Conservation (phyloP, 345 rosid species). For the Eucalyptus microcorys region DNA sequence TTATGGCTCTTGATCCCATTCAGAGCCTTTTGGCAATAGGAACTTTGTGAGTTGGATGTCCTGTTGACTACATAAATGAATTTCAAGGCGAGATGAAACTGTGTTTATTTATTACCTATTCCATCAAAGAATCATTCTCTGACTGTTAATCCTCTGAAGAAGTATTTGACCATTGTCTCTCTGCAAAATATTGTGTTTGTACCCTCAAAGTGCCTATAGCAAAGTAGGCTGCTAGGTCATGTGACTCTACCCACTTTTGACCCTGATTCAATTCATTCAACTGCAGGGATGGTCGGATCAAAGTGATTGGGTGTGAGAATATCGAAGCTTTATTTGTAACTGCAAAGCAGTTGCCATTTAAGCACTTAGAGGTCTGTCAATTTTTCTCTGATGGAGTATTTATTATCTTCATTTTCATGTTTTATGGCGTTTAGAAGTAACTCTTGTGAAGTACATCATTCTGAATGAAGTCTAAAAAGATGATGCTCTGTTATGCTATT, state of each 20-base stretch:
- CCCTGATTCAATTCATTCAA: background rate
- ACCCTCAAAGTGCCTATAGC: background rate
- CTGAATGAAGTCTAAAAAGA: background rate
- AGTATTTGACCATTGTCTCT: background rate
- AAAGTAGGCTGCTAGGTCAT: background rate
- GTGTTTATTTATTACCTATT: background rate
- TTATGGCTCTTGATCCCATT: slow-evolving; percentile 66
- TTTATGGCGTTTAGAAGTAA: background rate
- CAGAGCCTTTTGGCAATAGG: slow-evolving; percentile 77
- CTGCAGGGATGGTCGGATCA: slow-evolving; percentile 80
- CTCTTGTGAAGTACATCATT: background rate
- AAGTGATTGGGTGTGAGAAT: slow-evolving; percentile 72
- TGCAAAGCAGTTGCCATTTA: slow-evolving; percentile 58
- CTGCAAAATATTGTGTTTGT: background rate
- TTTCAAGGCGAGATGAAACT: background rate
- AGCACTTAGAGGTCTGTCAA: slow-evolving; percentile 56
- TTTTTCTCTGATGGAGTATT: background rate
- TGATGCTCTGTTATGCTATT: background rate
- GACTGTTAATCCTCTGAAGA: background rate
- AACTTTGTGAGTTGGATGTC: slow-evolving; percentile 47
- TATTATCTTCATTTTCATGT: background rate
- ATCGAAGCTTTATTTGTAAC: slow-evolving; percentile 73
- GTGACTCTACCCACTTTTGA: background rate
- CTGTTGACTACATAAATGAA: background rate
- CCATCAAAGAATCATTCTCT: background rate